phyloP scores from a whole-genome alignment of 108 stramenopile genomes.

The Pseudonitzschia delicatissima region DNA sequence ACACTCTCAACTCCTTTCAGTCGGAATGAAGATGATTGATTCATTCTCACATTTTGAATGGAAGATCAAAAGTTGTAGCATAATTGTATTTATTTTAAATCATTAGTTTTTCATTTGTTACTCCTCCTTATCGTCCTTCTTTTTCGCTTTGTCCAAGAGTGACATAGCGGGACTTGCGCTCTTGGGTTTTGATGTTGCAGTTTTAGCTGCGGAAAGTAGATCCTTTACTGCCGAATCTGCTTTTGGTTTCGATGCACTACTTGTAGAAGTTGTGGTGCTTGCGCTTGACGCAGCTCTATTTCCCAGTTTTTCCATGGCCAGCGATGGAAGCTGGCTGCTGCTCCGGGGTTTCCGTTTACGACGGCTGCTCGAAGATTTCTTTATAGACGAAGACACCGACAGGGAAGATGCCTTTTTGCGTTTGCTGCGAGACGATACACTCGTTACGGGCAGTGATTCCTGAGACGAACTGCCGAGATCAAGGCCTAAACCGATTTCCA shows the following conservation, averaged over 20 bases:
- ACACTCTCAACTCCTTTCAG: too few relatives aligned
- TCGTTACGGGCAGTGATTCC: not conserved
- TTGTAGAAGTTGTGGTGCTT: too few relatives aligned
- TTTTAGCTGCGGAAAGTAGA: too few relatives aligned
- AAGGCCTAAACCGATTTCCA: not conserved
- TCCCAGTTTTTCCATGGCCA: constrained; percentile 9
- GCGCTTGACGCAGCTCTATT: not conserved
- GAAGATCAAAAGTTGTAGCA: too few relatives aligned
- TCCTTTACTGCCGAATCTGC: too few relatives aligned
- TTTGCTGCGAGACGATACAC: not conserved
- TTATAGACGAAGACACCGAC: not conserved
- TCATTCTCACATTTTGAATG: too few relatives aligned
- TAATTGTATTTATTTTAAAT: too few relatives aligned
- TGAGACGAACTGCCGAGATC: not conserved
- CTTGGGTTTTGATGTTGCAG: too few relatives aligned
- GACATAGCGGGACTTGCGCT: too few relatives aligned
- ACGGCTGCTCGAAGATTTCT: not conserved
- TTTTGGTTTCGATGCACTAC: too few relatives aligned
- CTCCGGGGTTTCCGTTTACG: not conserved
- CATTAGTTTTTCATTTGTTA: not conserved
- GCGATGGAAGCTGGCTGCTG: constrained; percentile 2
- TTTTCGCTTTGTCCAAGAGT: constrained; percentile 2
- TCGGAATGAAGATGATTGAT: too few relatives aligned
- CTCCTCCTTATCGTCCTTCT: not conserved
- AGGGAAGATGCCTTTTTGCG: not conserved